Conservation (phyloP, 306 rosid species). For the Ormosia semicastrata region DNA sequence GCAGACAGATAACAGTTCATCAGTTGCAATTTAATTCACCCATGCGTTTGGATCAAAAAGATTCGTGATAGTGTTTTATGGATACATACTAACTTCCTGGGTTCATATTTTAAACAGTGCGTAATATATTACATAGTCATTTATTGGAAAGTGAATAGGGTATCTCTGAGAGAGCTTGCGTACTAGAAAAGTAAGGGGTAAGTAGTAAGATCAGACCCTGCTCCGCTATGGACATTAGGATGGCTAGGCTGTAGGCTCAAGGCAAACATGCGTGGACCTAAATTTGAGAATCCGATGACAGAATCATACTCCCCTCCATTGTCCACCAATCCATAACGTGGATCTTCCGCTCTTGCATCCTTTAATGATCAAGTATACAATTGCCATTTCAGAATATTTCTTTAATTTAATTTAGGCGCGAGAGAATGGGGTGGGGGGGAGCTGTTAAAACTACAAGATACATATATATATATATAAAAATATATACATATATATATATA, state of each 20-base stretch:
- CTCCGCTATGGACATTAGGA: constrained; percentile 42
- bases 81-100: not conserved
- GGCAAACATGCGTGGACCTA: constrained; percentile 62
- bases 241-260: constrained; percentile 54
- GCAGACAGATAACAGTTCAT: not conserved
- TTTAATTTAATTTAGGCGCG: not conserved
- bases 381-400: not conserved
- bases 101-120: not conserved
- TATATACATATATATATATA: no score
- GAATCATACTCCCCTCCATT: constrained; percentile 60
- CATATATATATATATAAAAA: no score
- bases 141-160: constrained; percentile 24
- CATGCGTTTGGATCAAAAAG: not conserved
- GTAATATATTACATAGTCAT: not conserved
- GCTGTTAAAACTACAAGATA: not conserved
- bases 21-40: not conserved
- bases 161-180: not conserved
- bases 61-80: not conserved
- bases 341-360: constrained; percentile 65
- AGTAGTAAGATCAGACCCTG: constrained; percentile 62
- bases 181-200: constrained; percentile 58
- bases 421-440: not conserved
- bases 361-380: constrained; percentile 7
- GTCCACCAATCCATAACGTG: constrained; percentile 58
- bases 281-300: constrained; percentile 55